A percentile compares a stretch with the other conserved stretches of the same genome.
phyloP scores from a whole-genome alignment of 2,329 filamentous ascomycete species.

The Dactylellina sp. region DNA sequence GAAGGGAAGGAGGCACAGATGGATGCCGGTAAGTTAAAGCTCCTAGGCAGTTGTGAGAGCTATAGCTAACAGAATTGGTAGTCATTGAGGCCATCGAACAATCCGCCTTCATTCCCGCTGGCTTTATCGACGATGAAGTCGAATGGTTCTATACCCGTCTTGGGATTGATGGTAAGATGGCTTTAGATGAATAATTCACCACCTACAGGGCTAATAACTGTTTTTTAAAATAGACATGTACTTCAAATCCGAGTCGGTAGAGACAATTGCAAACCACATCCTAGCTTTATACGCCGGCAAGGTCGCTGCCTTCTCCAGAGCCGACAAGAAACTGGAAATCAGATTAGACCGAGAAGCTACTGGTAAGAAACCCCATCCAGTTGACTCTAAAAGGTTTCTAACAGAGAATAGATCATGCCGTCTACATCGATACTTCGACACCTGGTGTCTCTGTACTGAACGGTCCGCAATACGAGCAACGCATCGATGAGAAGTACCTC shows the following conservation, averaged over 20 bases:
- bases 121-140: conserved; percentile 85
- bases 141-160: conserved; percentile 98
- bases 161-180: conserved; percentile 78
- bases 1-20: conserved; percentile 93
- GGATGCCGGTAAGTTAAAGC: conserved; percentile 61
- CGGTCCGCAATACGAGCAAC: conserved; percentile 91
- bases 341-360: conserved; percentile 90
- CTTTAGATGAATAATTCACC: background rate
- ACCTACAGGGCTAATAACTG: background rate
- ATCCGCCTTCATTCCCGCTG: conserved; percentile 85
- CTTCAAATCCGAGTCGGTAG: conserved; percentile 62
- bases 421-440: conserved; percentile 97
- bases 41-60: background rate
- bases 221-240: conserved; percentile 58
- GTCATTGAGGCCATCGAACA: conserved; percentile 84
- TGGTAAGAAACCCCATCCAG: conserved; percentile 42
- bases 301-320: conserved; percentile 89
- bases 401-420: conserved; percentile 79
- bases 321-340: conserved; percentile 94
- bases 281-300: conserved; percentile 97
- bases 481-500: conserved; percentile 94
- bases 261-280: conserved; percentile 91
- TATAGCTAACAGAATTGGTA: conserved; percentile 63
- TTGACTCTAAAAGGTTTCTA: background rate
- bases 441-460: conserved; percentile 80